These are phyloP conservation scores for Myxozyma mucilagina DNA, from an alignment of 805 yeast genomes.

Conservation along the genomic window DNA sequence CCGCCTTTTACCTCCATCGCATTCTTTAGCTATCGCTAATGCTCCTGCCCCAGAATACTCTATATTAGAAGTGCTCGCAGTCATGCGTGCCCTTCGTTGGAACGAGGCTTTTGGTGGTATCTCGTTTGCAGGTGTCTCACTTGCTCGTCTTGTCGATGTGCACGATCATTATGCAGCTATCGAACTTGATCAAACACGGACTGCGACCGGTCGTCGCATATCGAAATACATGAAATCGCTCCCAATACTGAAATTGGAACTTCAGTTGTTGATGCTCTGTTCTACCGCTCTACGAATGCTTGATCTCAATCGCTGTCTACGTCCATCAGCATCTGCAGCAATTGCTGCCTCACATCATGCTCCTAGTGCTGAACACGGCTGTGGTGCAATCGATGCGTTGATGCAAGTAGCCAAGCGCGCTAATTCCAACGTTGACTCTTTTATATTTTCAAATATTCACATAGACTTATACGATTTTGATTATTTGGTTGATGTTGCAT, in stretches of 20 bases:
- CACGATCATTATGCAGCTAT: conserved; percentile 26
- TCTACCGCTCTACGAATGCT: conserved; percentile 29
- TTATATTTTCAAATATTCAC: conserved; percentile 27
- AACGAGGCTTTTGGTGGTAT: conserved; percentile 33
- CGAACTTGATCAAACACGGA: conserved; percentile 31
- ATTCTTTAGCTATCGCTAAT: not conserved
- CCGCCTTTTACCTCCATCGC: conserved; percentile 24
- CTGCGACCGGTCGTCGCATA: conserved; percentile 28
- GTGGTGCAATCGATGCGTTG: conserved; percentile 28
- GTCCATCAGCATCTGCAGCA: conserved; percentile 1
- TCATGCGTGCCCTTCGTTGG: conserved; percentile 34
- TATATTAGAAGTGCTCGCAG: conserved; percentile 30
- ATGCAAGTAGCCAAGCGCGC: conserved; percentile 30
- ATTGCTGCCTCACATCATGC: not conserved
- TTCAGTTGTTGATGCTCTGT: conserved; percentile 31
- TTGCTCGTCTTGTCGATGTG: conserved; percentile 20
- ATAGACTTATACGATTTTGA: conserved; percentile 28
- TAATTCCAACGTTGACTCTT: conserved; percentile 29
- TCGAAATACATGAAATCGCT: conserved; percentile 26
- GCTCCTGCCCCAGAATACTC: conserved; percentile 12
- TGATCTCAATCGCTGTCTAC: conserved; percentile 22
- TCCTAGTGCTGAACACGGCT: conserved; percentile 14
- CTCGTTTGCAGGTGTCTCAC: conserved; percentile 30
- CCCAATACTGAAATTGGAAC: conserved; percentile 25
- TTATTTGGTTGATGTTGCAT: conserved; percentile 27